A percentile compares a stretch with the other conserved stretches of the same genome.
Conservation (phyloP, 2,329 filamentous ascomycete genomes). For the Pyrenophora tritici-repentis region DNA sequence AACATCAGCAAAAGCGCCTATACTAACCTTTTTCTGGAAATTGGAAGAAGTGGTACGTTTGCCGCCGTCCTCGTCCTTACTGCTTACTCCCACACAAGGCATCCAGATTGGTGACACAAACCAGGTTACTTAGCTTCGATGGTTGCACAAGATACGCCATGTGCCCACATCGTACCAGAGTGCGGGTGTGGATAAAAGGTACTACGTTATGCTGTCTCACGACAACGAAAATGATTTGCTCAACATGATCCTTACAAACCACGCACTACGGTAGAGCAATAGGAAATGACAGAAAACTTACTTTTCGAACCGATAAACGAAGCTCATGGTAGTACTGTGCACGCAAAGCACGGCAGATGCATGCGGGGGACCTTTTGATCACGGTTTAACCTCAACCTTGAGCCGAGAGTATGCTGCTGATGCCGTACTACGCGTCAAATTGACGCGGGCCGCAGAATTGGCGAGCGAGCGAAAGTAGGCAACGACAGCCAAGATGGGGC, state of each 20-base stretch:
- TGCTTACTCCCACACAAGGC: neutral
- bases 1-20: too few relatives aligned
- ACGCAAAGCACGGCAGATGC: too few relatives aligned
- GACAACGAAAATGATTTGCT: constrained; percentile 6
- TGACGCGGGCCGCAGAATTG: too few relatives aligned
- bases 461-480: too few relatives aligned
- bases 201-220: constrained; percentile 19
- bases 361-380: too few relatives aligned
- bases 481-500: too few relatives aligned
- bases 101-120: neutral
- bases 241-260: neutral
- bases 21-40: neutral
- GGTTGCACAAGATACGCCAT: constrained; percentile 22
- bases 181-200: constrained; percentile 7
- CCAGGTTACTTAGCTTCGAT: neutral
- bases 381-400: too few relatives aligned
- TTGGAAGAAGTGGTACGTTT: neutral
- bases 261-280: neutral
- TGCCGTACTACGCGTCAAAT: too few relatives aligned
- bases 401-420: too few relatives aligned
- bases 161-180: constrained; percentile 10
- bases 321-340: neutral
- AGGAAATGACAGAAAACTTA: too few relatives aligned
- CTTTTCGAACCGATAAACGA: neutral
- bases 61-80: neutral